A percentile compares a stretch with the other conserved stretches of the same genome.
phyloP scores from a whole-genome alignment of 2,329 filamentous ascomycete genomes.

The Talaromyces amestolkiae region DNA sequence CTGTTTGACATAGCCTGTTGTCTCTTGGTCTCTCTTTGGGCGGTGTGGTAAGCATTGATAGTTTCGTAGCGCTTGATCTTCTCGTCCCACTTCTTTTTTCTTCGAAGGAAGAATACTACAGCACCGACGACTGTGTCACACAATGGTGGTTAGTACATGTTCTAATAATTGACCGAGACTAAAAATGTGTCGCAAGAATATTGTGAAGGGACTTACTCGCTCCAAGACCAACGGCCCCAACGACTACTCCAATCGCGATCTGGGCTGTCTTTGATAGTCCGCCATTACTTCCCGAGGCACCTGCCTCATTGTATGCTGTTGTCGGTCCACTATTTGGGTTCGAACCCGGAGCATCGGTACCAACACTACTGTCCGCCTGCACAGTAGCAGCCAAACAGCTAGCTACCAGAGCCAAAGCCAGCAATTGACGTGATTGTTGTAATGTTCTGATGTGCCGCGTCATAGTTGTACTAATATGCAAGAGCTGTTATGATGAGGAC shows the following conservation, averaged over 20 bases:
- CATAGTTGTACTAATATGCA: constrained; percentile 8
- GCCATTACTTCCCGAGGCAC: constrained; percentile 17
- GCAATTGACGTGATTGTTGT: background rate
- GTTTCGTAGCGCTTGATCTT: constrained; percentile 25
- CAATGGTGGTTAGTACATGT: background rate
- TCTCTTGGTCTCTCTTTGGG: background rate
- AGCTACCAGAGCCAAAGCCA: constrained; percentile 12
- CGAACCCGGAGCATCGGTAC: constrained; percentile 17
- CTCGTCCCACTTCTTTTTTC: constrained; percentile 27
- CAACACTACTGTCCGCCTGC: constrained; percentile 12
- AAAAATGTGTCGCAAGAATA: background rate
- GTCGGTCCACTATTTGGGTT: background rate
- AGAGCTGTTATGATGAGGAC: background rate
- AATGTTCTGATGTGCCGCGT: background rate
- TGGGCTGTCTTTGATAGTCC: constrained; percentile 19
- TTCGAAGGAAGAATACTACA: constrained; percentile 27
- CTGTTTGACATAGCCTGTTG: constrained; percentile 13
- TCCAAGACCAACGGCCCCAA: constrained; percentile 28
- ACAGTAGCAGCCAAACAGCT: constrained; percentile 9
- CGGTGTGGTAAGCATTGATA: constrained; percentile 15
- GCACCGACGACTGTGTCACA: constrained; percentile 25
- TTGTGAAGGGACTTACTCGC: constrained; percentile 24
- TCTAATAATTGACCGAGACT: too few relatives aligned
- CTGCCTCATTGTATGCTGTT: constrained; percentile 17
- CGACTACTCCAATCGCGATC: constrained; percentile 31